A percentile compares a stretch with the other conserved stretches of the same genome.
These are phyloP conservation scores for Globisporangium takayamanum DNA, from an alignment of 352 stramenopile species.

Conservation along the genomic window DNA sequence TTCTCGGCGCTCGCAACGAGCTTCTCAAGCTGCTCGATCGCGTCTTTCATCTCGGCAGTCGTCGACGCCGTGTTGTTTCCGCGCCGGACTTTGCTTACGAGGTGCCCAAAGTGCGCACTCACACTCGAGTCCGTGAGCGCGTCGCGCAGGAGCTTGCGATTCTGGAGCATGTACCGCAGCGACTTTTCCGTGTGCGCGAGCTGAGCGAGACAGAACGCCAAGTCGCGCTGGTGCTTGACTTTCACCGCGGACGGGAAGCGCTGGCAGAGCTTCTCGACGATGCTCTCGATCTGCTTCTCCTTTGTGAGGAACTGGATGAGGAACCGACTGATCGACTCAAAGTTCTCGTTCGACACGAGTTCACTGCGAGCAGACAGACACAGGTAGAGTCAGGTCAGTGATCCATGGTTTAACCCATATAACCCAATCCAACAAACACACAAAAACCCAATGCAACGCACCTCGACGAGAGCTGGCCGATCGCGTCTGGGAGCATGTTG, in stretches of 20 bases:
- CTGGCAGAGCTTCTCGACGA: conserved; percentile 91
- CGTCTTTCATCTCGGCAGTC: conserved; percentile 67
- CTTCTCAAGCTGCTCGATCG: conserved; percentile 63
- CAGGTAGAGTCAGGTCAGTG: no score
- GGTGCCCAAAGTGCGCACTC: conserved; percentile 84
- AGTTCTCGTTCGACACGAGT: conserved; percentile 83
- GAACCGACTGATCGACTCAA: conserved; percentile 93
- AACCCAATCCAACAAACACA: no score
- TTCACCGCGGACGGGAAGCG: conserved; percentile 86
- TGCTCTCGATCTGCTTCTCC: conserved; percentile 87
- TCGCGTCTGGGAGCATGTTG: conserved; percentile 98
- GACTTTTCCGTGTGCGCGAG: conserved; percentile 93
- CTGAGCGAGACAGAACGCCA: conserved; percentile 94
- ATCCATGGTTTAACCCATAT: no score
- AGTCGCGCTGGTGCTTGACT: conserved; percentile 65
- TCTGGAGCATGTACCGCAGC: conserved; percentile 89
- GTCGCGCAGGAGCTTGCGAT: conserved; percentile 85
- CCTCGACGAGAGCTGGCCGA: conserved; percentile 88
- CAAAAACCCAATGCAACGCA: conserved; percentile 9
- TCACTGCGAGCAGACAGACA: conserved; percentile 25
- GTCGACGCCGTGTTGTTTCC: conserved; percentile 27
- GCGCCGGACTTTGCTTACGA: conserved; percentile 63
- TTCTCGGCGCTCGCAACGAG: conserved; percentile 46
- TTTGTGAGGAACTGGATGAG: conserved; percentile 97
- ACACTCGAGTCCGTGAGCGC: conserved; percentile 90